Percentiles rank a stretch among this genome's conserved stretches.
Conservation (phyloP, 2,329 filamentous ascomycete genomes). For the Phymatotrichopsis omnivora region DNA sequence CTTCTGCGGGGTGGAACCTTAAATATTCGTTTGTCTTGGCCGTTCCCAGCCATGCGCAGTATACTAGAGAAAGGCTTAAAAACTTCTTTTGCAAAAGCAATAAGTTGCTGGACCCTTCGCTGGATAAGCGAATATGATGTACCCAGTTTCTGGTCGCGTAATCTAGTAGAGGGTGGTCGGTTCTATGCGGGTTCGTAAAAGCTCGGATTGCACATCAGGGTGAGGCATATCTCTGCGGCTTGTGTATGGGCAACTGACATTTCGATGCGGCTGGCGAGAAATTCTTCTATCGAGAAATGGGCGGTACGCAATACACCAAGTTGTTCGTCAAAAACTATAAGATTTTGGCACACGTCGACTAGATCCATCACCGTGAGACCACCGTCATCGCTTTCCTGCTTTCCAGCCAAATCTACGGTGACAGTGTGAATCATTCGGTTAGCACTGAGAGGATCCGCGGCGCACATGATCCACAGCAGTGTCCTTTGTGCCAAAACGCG, state of each 20-base stretch:
- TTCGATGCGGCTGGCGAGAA: background rate
- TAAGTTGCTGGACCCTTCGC: background rate
- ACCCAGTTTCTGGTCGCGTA: background rate
- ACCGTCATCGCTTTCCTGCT: too few species aligned
- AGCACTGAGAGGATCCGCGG: background rate
- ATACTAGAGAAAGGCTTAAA: background rate
- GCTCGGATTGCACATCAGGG: too few species aligned
- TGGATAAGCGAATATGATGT: background rate
- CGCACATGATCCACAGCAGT: background rate
- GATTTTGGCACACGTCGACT: constrained; percentile 7
- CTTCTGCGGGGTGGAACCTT: too few species aligned
- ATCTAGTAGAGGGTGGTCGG: background rate
- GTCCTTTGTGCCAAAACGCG: too few species aligned
- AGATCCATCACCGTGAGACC: too few species aligned
- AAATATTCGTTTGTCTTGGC: too few species aligned
- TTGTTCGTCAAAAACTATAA: constrained; percentile 6
- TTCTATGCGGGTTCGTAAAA: background rate
- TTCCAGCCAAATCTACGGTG: too few species aligned
- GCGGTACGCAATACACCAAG: constrained; percentile 5
- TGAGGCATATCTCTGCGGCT: background rate
- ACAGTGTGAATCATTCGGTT: background rate
- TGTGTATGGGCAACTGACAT: background rate
- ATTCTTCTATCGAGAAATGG: constrained; percentile 13
- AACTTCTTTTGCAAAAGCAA: background rate
- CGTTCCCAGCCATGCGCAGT: background rate